Evolutionary conservation across 2,329 filamentous ascomycete genomes (phyloP).

Genomic region (Ustilaginoidea virens): DNA sequence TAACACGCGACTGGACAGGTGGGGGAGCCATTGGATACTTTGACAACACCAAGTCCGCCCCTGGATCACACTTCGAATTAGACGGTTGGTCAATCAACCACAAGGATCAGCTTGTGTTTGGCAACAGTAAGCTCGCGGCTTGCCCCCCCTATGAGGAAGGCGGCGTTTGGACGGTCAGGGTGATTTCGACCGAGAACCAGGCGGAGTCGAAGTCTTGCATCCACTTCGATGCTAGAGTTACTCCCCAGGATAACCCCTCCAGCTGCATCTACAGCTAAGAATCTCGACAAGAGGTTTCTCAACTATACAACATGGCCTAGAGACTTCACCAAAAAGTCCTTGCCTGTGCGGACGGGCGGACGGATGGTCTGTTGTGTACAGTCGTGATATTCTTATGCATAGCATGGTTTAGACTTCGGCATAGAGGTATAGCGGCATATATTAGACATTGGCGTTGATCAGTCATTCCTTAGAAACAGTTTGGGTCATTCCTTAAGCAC

Average conservation of each 20-base stretch:
- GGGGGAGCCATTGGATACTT: slow-evolving; percentile 38
- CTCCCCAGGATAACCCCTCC: not conserved
- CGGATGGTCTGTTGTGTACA: too few species aligned
- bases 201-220: too few species aligned
- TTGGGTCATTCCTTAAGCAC: too few species aligned
- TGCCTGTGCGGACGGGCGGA: too few species aligned
- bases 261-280: slow-evolving; percentile 3
- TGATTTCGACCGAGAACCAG: not conserved
- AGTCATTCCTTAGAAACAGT: too few species aligned
- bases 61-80: slow-evolving; percentile 28
- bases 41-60: slow-evolving; percentile 24
- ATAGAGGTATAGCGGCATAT: too few species aligned
- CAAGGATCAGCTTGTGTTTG: slow-evolving; percentile 28
- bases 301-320: too few species aligned
- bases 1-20: slow-evolving; percentile 16
- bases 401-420: too few species aligned
- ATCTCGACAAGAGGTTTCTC: too few species aligned
- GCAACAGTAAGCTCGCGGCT: slow-evolving; percentile 28
- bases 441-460: too few species aligned
- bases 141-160: slow-evolving; percentile 34
- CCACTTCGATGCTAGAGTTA: not conserved
- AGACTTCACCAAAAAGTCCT: too few species aligned
- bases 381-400: too few species aligned
- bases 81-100: slow-evolving; percentile 30
- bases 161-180: slow-evolving; percentile 19